Base-by-base conservation (phyloP, 1,284 basidiomycete genomes). In the Coriolopsis trogii region DNA sequence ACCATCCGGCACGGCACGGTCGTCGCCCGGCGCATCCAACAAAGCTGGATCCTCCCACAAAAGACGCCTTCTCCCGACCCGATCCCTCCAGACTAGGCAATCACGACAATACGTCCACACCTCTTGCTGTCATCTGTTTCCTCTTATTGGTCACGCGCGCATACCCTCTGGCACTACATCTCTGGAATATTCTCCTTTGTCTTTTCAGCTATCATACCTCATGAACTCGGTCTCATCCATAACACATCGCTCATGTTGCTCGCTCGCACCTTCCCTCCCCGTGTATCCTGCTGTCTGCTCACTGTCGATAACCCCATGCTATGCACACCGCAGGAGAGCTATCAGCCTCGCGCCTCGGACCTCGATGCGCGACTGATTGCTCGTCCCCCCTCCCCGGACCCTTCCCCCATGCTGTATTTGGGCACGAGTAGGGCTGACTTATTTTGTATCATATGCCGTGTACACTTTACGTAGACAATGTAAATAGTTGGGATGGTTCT, bases 1-100 rank as follows among this genome's bases (percentile, higher is more conserved):
- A 74, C 73, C 26, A 82, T 83, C 50, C 66, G 63, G 42, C 55
- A 45, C 26, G 67, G 68, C 2, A 44, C 48, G 13, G 49, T 69
- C 15, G 63, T 69, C 51, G 58, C 66, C 15, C 51, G 51, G 38
- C 58, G 65, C 31, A 41, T 52, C 30, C 56, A 53, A 30, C 49
- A 48, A 16, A 45, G 44, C 30, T 63, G 62, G 62, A 48, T 63
- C 43, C 29, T 51, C 29, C 58, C 57, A 15, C 53, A 55, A 46
- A 52, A 53, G 41, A 53, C 57, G 40, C 57, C 53, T 6, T 55
- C 56, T 16, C 56, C 56, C 7, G 50, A 52, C 10, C 56, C 49
- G 12, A 36, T 49, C 16, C 33, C 47, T 12, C 29, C 48, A 10
- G 48, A 40, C 25, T 50, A 41, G 24, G 24, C 23, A 18, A 25